These are phyloP conservation scores for Wickerhamomyces mucosus DNA, from an alignment of 805 yeast genomes.

Conservation along the genomic window DNA sequence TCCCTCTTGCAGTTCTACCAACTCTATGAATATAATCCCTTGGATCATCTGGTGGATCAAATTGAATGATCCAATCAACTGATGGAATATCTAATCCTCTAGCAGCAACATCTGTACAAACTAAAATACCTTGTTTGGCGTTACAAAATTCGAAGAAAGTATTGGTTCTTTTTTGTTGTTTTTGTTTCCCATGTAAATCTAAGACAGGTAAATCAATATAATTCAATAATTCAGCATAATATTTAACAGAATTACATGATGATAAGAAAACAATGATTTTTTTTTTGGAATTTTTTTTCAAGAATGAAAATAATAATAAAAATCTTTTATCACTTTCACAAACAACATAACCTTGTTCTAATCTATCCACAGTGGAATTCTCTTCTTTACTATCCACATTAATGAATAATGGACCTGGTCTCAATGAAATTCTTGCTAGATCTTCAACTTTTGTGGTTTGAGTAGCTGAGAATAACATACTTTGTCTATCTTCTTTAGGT, in stretches of 20 bases:
- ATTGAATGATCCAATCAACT: constrained; percentile 98
- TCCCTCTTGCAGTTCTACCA: constrained; percentile 97
- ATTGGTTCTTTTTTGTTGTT: constrained; percentile 96
- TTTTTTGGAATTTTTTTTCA: constrained; percentile 87
- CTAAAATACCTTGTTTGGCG: constrained; percentile 85
- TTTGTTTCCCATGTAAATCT: constrained; percentile 95
- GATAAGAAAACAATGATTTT: constrained; percentile 90
- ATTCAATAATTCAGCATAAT: constrained; percentile 88
- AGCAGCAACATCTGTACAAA: constrained; percentile 98
- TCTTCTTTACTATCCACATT: constrained; percentile 83
- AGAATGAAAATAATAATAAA: constrained; percentile 79
- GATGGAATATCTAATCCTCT: constrained; percentile 98
- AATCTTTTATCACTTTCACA: constrained; percentile 96
- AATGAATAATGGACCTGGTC: constrained; percentile 88
- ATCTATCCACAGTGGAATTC: constrained; percentile 88
- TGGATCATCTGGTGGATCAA: constrained; percentile 99
- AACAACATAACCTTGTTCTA: constrained; percentile 97
- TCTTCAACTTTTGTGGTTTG: constrained; percentile 99
- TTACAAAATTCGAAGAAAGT: constrained; percentile 97
- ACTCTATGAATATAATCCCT: constrained; percentile 98
- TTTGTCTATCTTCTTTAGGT: constrained; percentile 88
- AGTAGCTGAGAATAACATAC: constrained; percentile 98
- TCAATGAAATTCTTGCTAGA: constrained; percentile 89
- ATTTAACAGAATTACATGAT: constrained; percentile 94
- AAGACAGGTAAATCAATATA: constrained; percentile 95